A percentile compares a stretch with the other conserved stretches of the same genome.
phyloP scores from a whole-genome alignment of 2,329 filamentous ascomycete species.

The Fusarium keratoplasticum region DNA sequence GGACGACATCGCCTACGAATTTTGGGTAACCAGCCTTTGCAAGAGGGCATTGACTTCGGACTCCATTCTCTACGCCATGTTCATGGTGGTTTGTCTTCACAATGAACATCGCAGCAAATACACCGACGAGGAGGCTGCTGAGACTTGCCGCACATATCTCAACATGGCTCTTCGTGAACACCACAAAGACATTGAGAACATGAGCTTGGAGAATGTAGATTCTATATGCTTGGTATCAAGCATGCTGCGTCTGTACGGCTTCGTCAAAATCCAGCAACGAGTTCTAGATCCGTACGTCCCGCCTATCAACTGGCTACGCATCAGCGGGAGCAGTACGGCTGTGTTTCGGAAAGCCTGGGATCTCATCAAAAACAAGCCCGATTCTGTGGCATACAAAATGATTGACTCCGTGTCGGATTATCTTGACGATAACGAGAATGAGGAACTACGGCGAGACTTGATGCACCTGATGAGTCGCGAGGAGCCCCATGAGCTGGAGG shows the following conservation, averaged over 20 bases:
- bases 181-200: slow-evolving; percentile 23
- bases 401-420: slow-evolving; percentile 15
- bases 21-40: slow-evolving; percentile 18
- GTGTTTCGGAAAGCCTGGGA: slow-evolving; percentile 26
- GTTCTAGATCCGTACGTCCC: slow-evolving; percentile 29
- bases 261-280: slow-evolving; percentile 29
- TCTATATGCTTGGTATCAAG: slow-evolving; percentile 27
- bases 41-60: slow-evolving; percentile 31
- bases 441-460: slow-evolving; percentile 1
- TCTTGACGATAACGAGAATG: slow-evolving; percentile 13
- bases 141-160: slow-evolving; percentile 28
- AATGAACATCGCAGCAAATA: slow-evolving; percentile 7
- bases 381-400: slow-evolving; percentile 14
- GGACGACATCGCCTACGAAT: slow-evolving; percentile 16
- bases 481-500: slow-evolving; percentile 18
- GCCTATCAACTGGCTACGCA: slow-evolving; percentile 37
- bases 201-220: slow-evolving; percentile 31
- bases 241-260: slow-evolving; percentile 32
- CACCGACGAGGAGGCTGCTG: neutral
- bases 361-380: slow-evolving; percentile 7
- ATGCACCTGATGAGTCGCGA: slow-evolving; percentile 22
- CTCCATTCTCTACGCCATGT: slow-evolving; percentile 32
- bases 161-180: slow-evolving; percentile 29
- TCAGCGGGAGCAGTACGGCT: slow-evolving; percentile 28
- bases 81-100: slow-evolving; percentile 33